Evolutionary conservation across 139 green algal species (phyloP), one percentile per base, ranked within the genome.

Genomic region (Choricystis sp.): DNA sequence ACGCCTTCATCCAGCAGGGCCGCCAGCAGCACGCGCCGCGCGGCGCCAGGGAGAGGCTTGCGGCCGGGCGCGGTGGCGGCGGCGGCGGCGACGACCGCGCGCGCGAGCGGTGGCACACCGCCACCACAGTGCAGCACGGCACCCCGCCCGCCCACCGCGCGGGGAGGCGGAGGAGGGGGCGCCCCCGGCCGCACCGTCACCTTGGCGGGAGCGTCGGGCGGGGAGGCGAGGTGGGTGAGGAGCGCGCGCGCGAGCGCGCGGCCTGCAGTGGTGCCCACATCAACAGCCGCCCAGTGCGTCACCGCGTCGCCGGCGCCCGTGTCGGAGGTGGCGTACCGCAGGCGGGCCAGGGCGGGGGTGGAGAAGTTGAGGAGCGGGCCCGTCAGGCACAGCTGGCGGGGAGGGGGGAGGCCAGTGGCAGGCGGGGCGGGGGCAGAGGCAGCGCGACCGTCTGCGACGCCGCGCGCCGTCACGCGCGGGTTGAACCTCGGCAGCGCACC

Each of bases 221-320:
- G 40, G 22, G 20, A 59, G 61, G n/a, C 24, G 49, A 24, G 40
- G 58, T 56, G 59, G 25, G 31, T 61, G 48, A 31, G 49, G 3
- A 57, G 26, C n/a, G 14, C 9, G 23, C 58, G 23, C 3, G 31
- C 63, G 25, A 60, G 57, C 29, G 49, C 22, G 21, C 56, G 55
- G 49, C 56, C 56, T 58, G 56, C 64, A 61, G 62, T 20, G 1
- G 55, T 68, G 49, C 27, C 4, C 29, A 86, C 56, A 66, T 94
- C 81, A 0, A 66, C 69, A 1, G 78, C 76, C 27, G 92, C 69
- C 72, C 71, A 84, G 68, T 94, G 85, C 1, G 81, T 88, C 48
- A 85, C 65, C 0, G 72, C n/a, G n/a, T 60, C 31, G 40, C 14
- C 60, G 4, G 19, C 9, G 30, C 9, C 60, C 14, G 22, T 16